A percentile compares a stretch with the other conserved stretches of the same genome.
phyloP scores from a whole-genome alignment of 2,329 filamentous ascomycete species.

The Trichoderma breve region DNA sequence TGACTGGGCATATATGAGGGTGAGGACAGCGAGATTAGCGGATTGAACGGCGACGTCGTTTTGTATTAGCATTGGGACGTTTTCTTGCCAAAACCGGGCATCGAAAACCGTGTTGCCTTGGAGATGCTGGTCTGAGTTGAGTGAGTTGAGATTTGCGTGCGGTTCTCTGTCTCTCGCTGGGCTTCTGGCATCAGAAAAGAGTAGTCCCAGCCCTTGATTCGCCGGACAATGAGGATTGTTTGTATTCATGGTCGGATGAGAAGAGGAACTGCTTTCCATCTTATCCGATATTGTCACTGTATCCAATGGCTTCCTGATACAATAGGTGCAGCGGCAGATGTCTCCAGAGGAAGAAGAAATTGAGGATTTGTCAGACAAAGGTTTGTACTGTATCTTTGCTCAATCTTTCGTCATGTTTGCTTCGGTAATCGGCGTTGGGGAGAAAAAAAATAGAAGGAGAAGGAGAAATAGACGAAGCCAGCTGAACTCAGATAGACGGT shows the following conservation, averaged over 20 bases:
- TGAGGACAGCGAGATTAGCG: conserved; percentile 39
- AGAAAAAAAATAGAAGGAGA: not conserved
- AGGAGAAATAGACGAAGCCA: not conserved
- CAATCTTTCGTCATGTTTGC: not conserved
- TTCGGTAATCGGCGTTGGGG: not conserved
- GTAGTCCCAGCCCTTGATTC: not conserved
- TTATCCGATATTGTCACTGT: too few species aligned
- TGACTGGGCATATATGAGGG: conserved; percentile 30
- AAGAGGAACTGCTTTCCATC: not conserved
- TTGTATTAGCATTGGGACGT: conserved; percentile 35
- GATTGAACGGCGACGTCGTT: conserved; percentile 36
- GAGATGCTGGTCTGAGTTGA: not conserved
- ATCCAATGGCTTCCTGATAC: not conserved
- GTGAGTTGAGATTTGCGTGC: not conserved
- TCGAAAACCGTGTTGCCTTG: conserved; percentile 28
- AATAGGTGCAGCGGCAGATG: not conserved
- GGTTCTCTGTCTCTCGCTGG: not conserved
- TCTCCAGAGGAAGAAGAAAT: not conserved
- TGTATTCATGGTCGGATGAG: not conserved
- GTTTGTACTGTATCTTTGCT: not conserved
- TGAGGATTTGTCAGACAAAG: not conserved
- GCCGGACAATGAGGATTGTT: not conserved
- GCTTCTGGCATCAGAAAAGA: not conserved
- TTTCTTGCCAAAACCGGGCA: conserved; percentile 36
- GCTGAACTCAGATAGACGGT: not conserved